Evolutionary conservation across 139 green algal species (phyloP).

Genomic region (Picochlorum sp.): DNA sequence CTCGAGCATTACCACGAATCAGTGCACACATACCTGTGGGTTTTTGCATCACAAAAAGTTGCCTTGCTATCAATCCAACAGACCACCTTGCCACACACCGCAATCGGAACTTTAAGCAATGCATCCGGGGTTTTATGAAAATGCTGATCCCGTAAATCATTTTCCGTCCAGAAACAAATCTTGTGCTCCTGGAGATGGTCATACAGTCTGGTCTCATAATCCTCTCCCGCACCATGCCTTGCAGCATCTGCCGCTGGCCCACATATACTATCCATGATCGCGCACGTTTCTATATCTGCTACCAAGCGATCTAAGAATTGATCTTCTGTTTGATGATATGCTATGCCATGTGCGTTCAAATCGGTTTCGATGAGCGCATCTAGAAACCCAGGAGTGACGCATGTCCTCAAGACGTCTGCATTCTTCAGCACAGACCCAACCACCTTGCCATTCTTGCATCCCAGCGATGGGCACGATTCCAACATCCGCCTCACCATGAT

Average conservation of each 20-base stretch:
- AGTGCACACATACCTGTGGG: background rate
- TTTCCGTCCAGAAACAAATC: constrained; percentile 72
- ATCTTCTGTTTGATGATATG: background rate
- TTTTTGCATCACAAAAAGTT: constrained; percentile 71
- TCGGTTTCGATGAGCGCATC: too few relatives aligned
- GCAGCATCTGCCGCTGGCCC: constrained; percentile 7
- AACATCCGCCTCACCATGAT: constrained; percentile 57
- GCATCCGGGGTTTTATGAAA: constrained; percentile 82
- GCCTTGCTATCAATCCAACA: constrained; percentile 94
- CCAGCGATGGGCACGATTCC: constrained; percentile 7
- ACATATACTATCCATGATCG: constrained; percentile 5
- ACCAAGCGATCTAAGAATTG: constrained; percentile 10
- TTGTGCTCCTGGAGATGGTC: constrained; percentile 36
- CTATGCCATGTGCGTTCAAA: background rate
- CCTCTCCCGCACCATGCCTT: constrained; percentile 33
- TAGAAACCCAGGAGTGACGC: background rate
- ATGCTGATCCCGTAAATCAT: constrained; percentile 56
- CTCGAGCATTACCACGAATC: constrained; percentile 30
- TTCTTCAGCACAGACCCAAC: constrained; percentile 33
- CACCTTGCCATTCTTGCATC: background rate
- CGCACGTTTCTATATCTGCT: constrained; percentile 11
- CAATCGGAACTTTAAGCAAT: constrained; percentile 69
- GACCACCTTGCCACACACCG: constrained; percentile 53
- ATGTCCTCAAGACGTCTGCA: constrained; percentile 1
- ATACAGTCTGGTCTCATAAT: constrained; percentile 67